Evolutionary conservation across 306 rosid genomes (phyloP).

Genomic region (Trichosanthes truncata): DNA sequence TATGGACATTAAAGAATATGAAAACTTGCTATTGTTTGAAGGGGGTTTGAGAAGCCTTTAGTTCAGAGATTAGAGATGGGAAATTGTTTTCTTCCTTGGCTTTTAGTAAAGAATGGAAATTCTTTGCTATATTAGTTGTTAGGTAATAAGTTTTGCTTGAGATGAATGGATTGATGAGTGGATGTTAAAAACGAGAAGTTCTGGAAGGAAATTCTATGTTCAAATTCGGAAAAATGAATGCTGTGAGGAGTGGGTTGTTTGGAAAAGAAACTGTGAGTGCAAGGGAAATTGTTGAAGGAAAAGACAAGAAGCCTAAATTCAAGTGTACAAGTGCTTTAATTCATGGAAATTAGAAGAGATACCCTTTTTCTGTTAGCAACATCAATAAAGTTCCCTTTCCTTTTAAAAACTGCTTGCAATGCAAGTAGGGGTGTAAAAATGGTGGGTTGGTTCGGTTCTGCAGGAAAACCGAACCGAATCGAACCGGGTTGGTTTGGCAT

Average conservation of each 20-base stretch:
- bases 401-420: too few relatives aligned
- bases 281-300: too few relatives aligned
- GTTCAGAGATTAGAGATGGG: neutral
- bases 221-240: neutral
- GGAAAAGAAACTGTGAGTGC: too few relatives aligned
- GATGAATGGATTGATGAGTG: neutral
- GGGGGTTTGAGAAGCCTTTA: neutral
- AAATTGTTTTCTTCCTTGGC: neutral
- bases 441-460: too few relatives aligned
- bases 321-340: too few relatives aligned
- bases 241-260: neutral
- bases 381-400: too few relatives aligned
- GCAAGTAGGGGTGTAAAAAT: too few relatives aligned
- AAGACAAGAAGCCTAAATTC: too few relatives aligned
- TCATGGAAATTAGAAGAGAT: too few relatives aligned
- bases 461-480: too few relatives aligned
- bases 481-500: too few relatives aligned
- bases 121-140: neutral
- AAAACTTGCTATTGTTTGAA: neutral
- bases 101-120: neutral
- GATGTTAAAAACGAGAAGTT: neutral
- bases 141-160: neutral
- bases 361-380: too few relatives aligned
- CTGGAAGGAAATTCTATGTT: neutral
- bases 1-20: neutral